Conservation (phyloP, 2,329 filamentous ascomycete species). For the Colletotrichum neosansevieriae region DNA sequence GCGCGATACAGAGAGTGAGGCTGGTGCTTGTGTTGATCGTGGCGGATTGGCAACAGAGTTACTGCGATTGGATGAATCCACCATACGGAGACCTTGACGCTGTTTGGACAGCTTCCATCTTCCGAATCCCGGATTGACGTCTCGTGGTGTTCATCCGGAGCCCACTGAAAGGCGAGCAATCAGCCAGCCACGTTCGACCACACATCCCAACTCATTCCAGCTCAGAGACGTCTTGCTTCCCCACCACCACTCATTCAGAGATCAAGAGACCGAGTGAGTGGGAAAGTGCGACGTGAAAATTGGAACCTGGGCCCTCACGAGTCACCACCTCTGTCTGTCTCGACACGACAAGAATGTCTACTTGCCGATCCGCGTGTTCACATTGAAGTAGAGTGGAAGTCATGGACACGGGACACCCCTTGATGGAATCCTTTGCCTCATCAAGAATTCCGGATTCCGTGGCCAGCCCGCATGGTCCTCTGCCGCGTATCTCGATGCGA, state of each 20-base stretch:
- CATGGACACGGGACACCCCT: constrained; percentile 2
- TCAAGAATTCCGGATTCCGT: constrained; percentile 12
- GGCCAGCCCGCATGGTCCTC: constrained; percentile 17
- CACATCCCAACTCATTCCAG: constrained; percentile 18
- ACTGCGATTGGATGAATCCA: not conserved
- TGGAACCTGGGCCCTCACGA: not conserved
- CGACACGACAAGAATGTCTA: too few species aligned
- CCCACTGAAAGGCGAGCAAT: not conserved
- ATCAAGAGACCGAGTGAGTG: not conserved
- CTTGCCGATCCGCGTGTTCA: not conserved
- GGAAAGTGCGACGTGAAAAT: not conserved
- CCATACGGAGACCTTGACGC: not conserved
- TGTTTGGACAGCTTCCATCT: constrained; percentile 3
- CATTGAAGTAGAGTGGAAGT: not conserved
- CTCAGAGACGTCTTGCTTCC: not conserved
- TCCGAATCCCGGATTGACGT: not conserved
- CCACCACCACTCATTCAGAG: not conserved
- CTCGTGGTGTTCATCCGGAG: not conserved
- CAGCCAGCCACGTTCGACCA: constrained; percentile 3
- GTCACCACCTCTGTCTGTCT: not conserved
- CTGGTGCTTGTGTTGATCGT: too few species aligned
- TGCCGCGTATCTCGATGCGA: constrained; percentile 12
- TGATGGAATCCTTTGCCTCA: constrained; percentile 4
- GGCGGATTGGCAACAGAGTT: too few species aligned
- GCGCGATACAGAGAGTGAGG: too few species aligned